Evolutionary conservation across 1,284 basidiomycete species (phyloP).

Genomic region (Malassezia arunalokei): DNA sequence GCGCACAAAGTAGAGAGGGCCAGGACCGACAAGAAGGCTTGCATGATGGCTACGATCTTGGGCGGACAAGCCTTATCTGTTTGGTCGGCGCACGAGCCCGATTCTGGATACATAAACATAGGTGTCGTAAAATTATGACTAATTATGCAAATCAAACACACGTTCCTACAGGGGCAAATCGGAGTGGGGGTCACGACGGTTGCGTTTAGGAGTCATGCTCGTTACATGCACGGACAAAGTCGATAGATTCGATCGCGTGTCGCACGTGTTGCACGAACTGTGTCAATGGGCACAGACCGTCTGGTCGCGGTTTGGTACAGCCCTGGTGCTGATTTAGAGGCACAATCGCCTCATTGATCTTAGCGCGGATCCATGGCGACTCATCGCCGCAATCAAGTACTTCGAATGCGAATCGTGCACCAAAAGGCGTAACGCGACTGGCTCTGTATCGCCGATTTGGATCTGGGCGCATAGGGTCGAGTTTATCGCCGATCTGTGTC

Average conservation of each 20-base stretch:
- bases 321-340: constrained; percentile 64
- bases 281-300: constrained; percentile 68
- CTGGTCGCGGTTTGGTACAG: constrained; percentile 50
- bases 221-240: constrained; percentile 23
- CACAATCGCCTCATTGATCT: constrained; percentile 57
- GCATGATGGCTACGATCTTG: no score
- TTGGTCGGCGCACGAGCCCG: no score
- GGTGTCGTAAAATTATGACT: no score
- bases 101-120: no score
- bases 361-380: constrained; percentile 57
- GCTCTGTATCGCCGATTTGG: constrained; percentile 24
- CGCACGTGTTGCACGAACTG: constrained; percentile 55
- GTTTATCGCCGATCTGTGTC: constrained; percentile 25
- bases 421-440: constrained; percentile 29
- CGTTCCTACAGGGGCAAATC: no score
- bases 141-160: no score
- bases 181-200: no score
- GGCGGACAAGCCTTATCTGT: no score
- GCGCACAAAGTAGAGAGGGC: no score
- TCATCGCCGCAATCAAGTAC: constrained; percentile 41
- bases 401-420: constrained; percentile 26
- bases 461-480: constrained; percentile 21
- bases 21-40: no score
- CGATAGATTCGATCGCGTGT: constrained; percentile 25
- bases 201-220: no score